These are phyloP conservation scores for Amaranthus hypochondriacus DNA, from an alignment of 148 eudicot species.

Conservation along the genomic window DNA sequence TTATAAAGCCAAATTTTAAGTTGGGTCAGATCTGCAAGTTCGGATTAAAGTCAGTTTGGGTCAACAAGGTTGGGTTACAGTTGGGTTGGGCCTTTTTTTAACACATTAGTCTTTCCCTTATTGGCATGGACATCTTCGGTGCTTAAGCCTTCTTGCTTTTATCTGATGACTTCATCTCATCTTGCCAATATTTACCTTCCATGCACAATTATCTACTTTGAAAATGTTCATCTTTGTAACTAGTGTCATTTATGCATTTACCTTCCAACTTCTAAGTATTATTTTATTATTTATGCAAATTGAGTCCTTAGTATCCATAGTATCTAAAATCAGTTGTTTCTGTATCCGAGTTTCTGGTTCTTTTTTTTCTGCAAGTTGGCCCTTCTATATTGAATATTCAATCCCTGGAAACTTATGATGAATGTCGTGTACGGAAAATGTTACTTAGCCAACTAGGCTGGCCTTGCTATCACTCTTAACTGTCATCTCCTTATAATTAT, in stretches of 20 bases:
- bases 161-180: background rate
- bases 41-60: background rate
- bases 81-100: background rate
- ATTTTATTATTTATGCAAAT: background rate
- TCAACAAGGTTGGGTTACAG: background rate
- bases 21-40: background rate
- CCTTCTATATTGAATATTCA: background rate
- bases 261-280: background rate
- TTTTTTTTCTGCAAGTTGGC: constrained; percentile 4
- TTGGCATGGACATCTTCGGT: background rate
- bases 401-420: background rate
- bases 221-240: background rate
- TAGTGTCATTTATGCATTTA: background rate
- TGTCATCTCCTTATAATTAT: background rate
- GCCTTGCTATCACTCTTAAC: background rate
- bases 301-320: background rate
- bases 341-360: background rate
- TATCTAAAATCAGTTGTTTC: background rate
- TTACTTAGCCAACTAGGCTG: background rate
- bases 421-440: background rate
- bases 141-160: background rate
- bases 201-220: background rate
- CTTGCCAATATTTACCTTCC: background rate
- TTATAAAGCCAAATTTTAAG: too few species aligned
- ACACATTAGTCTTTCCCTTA: background rate